Percentiles rank a stretch among this genome's conserved stretches.
These are phyloP conservation scores for Rubus parviflorus DNA, from an alignment of 306 rosid genomes.

Conservation along the genomic window DNA sequence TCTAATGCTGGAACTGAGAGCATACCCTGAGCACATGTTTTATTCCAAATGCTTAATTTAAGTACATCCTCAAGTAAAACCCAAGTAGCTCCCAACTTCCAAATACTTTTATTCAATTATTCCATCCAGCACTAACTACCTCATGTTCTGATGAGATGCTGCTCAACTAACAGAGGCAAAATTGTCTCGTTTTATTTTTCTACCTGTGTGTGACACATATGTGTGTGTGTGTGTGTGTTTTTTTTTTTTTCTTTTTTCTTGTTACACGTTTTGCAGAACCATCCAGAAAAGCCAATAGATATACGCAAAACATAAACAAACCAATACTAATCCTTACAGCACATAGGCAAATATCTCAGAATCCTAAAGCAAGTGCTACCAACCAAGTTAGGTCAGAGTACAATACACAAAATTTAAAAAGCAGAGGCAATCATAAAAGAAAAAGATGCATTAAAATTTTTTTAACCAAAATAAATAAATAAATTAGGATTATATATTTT, in stretches of 20 bases:
- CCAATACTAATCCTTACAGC: not conserved
- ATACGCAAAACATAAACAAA: conserved; percentile 1
- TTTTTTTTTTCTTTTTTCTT: not conserved
- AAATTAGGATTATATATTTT: not conserved
- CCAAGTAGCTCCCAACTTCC: not conserved
- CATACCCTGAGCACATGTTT: too few relatives aligned
- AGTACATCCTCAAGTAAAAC: too few relatives aligned
- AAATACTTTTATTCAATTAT: not conserved
- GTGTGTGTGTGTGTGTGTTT: not conserved
- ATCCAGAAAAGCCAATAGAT: conserved; percentile 1
- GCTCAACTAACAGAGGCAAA: not conserved
- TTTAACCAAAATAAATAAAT: not conserved
- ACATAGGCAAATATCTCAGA: not conserved
- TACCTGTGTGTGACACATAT: not conserved
- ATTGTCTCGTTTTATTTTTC: not conserved
- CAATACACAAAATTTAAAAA: not conserved
- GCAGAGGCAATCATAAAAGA: not conserved
- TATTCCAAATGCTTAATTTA: too few relatives aligned
- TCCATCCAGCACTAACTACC: not conserved
- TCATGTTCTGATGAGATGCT: not conserved
- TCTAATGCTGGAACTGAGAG: too few relatives aligned
- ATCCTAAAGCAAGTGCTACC: not conserved
- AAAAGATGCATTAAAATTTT: not conserved
- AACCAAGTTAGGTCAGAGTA: not conserved
- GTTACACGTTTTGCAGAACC: not conserved